A percentile compares a stretch with the other conserved stretches of the same genome.
These are phyloP conservation scores for Stereocaulon alpinum DNA, from an alignment of 495 filamentous ascomycete species.

Conservation along the genomic window DNA sequence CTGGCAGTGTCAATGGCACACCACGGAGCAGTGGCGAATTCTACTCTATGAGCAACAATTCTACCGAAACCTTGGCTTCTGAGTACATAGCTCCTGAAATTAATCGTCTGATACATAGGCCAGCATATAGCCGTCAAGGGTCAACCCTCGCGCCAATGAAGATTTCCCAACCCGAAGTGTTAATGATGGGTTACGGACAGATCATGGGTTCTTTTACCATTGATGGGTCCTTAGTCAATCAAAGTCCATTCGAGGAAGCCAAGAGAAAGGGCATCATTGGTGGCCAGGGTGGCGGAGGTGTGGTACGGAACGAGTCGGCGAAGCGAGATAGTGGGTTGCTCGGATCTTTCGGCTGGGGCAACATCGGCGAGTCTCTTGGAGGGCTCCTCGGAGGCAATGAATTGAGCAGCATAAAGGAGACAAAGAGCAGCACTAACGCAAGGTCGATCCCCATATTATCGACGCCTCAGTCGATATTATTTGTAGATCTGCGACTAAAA, in stretches of 20 bases:
- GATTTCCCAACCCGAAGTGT: slow-evolving; percentile 49
- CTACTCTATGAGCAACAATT: slow-evolving; percentile 87
- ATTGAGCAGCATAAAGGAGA: slow-evolving; percentile 78
- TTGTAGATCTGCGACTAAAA: slow-evolving; percentile 78
- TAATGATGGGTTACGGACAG: slow-evolving; percentile 98
- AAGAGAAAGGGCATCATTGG: slow-evolving; percentile 89
- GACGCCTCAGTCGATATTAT: slow-evolving; percentile 93
- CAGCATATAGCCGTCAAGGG: slow-evolving; percentile 49
- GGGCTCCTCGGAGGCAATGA: slow-evolving; percentile 77
- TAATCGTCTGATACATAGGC: slow-evolving; percentile 35
- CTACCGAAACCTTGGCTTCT: slow-evolving; percentile 82
- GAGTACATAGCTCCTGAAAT: slow-evolving; percentile 69
- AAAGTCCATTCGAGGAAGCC: slow-evolving; percentile 85
- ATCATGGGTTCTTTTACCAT: slow-evolving; percentile 85
- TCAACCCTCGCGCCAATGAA: slow-evolving; percentile 45
- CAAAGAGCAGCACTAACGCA: slow-evolving; percentile 71
- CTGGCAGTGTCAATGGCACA: slow-evolving; percentile 53
- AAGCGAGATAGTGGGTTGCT: slow-evolving; percentile 74
- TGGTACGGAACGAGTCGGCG: slow-evolving; percentile 65
- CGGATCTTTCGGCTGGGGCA: slow-evolving; percentile 77
- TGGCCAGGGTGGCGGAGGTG: slow-evolving; percentile 67
- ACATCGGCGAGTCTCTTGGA: slow-evolving; percentile 76
- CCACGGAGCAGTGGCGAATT: slow-evolving; percentile 89
- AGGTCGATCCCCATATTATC: slow-evolving; percentile 81
- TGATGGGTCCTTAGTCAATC: slow-evolving; percentile 83